A percentile compares a stretch with the other conserved stretches of the same genome.
Evolutionary conservation across 169 alveolate genomes (phyloP).

Genomic region (Perkinsus chesapeaki): DNA sequence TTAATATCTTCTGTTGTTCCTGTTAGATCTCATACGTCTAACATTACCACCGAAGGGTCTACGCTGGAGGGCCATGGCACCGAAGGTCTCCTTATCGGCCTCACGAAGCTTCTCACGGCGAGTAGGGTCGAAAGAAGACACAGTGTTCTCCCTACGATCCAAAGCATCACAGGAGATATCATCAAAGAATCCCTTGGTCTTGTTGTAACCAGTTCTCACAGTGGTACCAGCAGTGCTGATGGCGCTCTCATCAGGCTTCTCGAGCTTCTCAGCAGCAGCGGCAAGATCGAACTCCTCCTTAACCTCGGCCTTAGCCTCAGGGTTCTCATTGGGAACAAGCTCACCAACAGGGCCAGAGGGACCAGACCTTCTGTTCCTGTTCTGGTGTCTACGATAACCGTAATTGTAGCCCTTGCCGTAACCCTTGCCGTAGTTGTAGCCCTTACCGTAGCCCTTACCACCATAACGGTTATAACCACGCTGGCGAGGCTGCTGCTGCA

Average conservation of each 20-base stretch:
- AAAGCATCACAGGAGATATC: slow-evolving; percentile 29
- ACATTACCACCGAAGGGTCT: not conserved
- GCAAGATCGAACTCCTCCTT: slow-evolving; percentile 26
- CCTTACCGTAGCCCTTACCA: slow-evolving; percentile 6
- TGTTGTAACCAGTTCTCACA: slow-evolving; percentile 18
- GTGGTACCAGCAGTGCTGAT: not conserved
- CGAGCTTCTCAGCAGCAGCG: not conserved
- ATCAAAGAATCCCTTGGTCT: slow-evolving; percentile 25
- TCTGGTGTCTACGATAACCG: not conserved
- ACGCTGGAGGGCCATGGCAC: not conserved
- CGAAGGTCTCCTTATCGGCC: not conserved
- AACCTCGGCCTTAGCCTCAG: slow-evolving; percentile 22
- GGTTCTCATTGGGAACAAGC: slow-evolving; percentile 21
- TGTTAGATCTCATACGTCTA: not conserved
- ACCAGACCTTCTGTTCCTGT: slow-evolving; percentile 1
- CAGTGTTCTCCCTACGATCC: slow-evolving; percentile 9
- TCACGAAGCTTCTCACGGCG: slow-evolving; percentile 3
- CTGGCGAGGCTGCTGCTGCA: slow-evolving; percentile 2
- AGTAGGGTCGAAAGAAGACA: not conserved
- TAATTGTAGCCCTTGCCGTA: not conserved
- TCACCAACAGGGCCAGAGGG: slow-evolving; percentile 24
- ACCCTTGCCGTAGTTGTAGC: not conserved
- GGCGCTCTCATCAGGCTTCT: not conserved
- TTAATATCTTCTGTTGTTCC: not conserved
- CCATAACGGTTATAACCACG: not conserved